Percentiles rank a stretch among this genome's conserved stretches.
Evolutionary conservation across 331 rosid species (phyloP).

Genomic region (Quercus phellos): DNA sequence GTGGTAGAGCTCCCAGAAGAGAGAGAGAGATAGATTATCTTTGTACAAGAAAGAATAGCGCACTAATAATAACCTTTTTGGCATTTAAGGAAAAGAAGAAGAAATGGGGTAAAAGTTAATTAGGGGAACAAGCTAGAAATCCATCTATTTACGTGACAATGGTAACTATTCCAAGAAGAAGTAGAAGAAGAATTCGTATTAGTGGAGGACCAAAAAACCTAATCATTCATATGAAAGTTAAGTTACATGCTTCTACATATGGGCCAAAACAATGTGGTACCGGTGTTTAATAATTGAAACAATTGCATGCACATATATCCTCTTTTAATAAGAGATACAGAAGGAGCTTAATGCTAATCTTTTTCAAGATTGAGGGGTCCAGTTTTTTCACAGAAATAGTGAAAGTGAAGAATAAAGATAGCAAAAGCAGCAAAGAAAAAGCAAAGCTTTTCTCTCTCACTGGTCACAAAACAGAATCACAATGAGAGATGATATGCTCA

Average conservation of each 20-base stretch:
- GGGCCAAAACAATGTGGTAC: background rate
- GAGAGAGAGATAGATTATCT: no score
- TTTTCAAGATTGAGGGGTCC: conserved; percentile 35
- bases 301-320: conserved; percentile 14
- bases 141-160: background rate
- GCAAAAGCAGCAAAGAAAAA: conserved; percentile 28
- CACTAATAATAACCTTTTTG: background rate
- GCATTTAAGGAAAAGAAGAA: background rate
- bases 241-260: background rate
- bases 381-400: conserved; percentile 27
- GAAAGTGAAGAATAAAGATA: conserved; percentile 44
- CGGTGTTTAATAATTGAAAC: background rate
- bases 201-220: background rate
- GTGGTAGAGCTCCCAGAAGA: background rate
- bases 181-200: background rate
- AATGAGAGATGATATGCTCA: conserved; percentile 35
- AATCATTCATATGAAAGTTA: background rate
- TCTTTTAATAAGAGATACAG: background rate
- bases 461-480: conserved; percentile 17
- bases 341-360: conserved; percentile 26
- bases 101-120: background rate
- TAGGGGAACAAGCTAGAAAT: background rate
- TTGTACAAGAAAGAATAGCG: no score
- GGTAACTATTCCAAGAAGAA: background rate
- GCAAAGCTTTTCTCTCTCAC: conserved; percentile 24